phyloP scores from a whole-genome alignment of 495 filamentous ascomycete genomes.

The Barbatosphaeria neglecta region DNA sequence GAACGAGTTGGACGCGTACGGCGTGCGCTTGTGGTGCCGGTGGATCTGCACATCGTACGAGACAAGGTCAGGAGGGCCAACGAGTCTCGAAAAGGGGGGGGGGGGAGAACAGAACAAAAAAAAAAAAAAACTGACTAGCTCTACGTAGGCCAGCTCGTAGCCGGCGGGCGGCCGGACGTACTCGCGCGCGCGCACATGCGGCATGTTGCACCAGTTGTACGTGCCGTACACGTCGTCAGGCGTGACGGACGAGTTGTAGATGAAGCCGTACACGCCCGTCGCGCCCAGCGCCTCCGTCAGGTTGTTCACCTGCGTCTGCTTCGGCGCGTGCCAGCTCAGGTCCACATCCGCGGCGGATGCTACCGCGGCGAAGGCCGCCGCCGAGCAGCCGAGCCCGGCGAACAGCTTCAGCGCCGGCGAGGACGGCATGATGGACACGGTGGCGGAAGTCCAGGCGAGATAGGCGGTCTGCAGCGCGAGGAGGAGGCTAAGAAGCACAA shows the following conservation, averaged over 20 bases:
- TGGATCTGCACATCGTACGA: constrained; percentile 38
- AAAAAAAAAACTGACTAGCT: constrained; percentile 38
- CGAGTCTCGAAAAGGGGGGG: too few species aligned
- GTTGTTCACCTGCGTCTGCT: constrained; percentile 23
- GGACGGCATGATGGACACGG: not conserved
- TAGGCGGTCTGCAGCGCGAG: not conserved
- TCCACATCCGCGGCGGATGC: constrained; percentile 19
- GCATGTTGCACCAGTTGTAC: constrained; percentile 73
- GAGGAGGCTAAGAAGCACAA: not conserved
- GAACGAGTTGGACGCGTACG: constrained; percentile 57
- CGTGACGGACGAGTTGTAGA: constrained; percentile 47
- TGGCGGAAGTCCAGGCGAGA: not conserved
- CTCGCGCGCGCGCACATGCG: constrained; percentile 48
- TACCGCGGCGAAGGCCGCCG: not conserved
- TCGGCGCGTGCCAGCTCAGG: constrained; percentile 47
- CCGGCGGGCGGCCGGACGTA: constrained; percentile 36
- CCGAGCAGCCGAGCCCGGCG: not conserved
- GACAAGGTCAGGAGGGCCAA: too few species aligned
- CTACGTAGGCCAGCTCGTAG: constrained; percentile 53
- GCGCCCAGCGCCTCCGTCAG: not conserved
- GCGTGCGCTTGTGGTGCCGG: constrained; percentile 63
- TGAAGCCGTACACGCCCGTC: constrained; percentile 44
- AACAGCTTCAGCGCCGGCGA: not conserved
- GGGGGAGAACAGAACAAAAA: too few species aligned
- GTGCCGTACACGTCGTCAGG: constrained; percentile 37